These are phyloP conservation scores for Thermoascus crustaceus DNA, from an alignment of 2,329 filamentous ascomycete genomes.

Conservation along the genomic window DNA sequence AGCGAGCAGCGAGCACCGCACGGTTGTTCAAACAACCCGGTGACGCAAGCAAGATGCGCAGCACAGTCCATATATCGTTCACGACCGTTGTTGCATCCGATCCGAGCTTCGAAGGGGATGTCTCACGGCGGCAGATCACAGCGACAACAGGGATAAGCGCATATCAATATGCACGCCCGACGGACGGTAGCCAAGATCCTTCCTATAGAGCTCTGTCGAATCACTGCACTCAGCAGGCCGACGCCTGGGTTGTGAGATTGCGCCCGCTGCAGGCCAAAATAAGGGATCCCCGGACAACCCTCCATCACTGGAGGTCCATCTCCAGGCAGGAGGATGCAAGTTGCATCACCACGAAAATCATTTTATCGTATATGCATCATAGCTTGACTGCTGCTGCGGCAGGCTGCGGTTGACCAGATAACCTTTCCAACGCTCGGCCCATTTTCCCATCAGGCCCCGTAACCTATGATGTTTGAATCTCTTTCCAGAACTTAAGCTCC, in stretches of 20 bases:
- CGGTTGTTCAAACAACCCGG: too few species aligned
- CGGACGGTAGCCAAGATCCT: not conserved
- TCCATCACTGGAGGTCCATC: not conserved
- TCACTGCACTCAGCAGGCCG: not conserved
- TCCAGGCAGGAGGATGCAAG: not conserved
- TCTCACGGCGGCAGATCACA: constrained; percentile 1
- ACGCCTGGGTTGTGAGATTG: not conserved
- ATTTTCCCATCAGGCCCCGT: too few species aligned
- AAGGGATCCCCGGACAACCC: not conserved
- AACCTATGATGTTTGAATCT: too few species aligned
- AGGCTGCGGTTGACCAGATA: too few species aligned
- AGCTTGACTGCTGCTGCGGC: not conserved
- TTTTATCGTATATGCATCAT: not conserved
- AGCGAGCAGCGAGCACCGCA: too few species aligned
- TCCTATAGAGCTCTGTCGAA: not conserved
- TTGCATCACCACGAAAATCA: not conserved
- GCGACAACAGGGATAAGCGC: not conserved
- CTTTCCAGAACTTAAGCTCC: too few species aligned
- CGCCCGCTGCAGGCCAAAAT: not conserved
- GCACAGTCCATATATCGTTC: too few species aligned
- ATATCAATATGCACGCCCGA: not conserved
- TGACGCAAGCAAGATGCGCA: too few species aligned
- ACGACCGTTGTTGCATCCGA: constrained; percentile 11
- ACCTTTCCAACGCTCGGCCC: too few species aligned
- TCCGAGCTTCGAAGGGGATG: constrained; percentile 6